Evolutionary conservation across 192 early-diverging fungal genomes (phyloP).

Genomic region (Cladochytrium replicatum): DNA sequence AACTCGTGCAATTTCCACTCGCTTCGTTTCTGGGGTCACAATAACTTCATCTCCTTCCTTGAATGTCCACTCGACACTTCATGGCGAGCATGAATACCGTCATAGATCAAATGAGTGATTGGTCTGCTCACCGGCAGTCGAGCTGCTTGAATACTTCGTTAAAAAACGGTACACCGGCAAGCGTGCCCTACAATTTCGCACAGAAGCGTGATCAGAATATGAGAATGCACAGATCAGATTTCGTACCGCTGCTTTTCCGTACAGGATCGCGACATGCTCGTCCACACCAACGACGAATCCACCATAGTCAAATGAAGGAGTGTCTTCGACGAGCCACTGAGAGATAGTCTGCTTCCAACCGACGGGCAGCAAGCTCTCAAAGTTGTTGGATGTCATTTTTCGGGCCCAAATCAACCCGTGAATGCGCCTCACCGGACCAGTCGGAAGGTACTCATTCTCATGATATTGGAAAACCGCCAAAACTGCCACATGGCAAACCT

Average conservation of each 20-base stretch:
- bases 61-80: conserved; percentile 74
- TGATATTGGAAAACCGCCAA: no score
- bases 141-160: conserved; percentile 88
- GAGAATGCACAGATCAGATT: neutral
- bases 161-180: conserved; percentile 93
- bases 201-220: neutral
- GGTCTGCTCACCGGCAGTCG: conserved; percentile 60
- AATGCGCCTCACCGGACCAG: no score
- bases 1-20: conserved; percentile 62
- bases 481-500: no score
- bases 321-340: conserved; percentile 87
- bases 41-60: conserved; percentile 74
- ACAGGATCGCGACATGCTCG: conserved; percentile 70
- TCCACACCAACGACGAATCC: conserved; percentile 92
- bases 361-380: conserved; percentile 64
- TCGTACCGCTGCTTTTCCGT: conserved; percentile 61
- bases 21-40: conserved; percentile 37
- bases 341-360: conserved; percentile 63
- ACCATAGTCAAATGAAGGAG: conserved; percentile 96
- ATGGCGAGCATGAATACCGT: neutral
- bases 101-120: neutral
- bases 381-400: conserved; percentile 27
- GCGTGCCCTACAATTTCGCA: conserved; percentile 49
- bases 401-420: no score
- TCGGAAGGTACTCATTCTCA: no score